Conservation (phyloP, 129 eudicot genomes). For the Smallanthus sonchifolius region DNA sequence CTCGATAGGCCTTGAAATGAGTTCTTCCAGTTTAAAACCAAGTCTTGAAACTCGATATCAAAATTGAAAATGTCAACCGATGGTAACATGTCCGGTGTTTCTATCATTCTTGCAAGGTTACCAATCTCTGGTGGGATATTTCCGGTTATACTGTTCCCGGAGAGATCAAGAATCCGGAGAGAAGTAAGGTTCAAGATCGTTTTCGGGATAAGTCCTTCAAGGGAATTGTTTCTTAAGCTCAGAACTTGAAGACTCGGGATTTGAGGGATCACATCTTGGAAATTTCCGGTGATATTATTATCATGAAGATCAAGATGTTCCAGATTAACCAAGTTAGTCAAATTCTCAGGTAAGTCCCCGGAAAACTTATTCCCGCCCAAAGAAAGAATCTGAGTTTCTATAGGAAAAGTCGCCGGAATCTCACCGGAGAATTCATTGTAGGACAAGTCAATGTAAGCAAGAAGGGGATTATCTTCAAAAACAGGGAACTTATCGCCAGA, state of each 20-base stretch:
- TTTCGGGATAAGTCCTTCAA: slow-evolving; percentile 42
- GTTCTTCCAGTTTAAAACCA: slow-evolving; percentile 58
- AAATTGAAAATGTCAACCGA: slow-evolving; percentile 32
- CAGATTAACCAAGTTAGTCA: slow-evolving; percentile 38
- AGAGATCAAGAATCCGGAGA: slow-evolving; percentile 56
- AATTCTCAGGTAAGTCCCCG: slow-evolving; percentile 42
- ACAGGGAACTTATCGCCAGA: slow-evolving; percentile 43
- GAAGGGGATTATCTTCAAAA: slow-evolving; percentile 46
- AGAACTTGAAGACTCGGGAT: slow-evolving; percentile 40
- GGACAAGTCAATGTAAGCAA: slow-evolving; percentile 50
- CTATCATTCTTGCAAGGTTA: slow-evolving; percentile 40
- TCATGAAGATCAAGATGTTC: slow-evolving; percentile 63
- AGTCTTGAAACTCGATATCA: slow-evolving; percentile 35
- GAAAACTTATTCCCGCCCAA: slow-evolving; percentile 51
- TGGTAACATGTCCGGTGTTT: slow-evolving; percentile 26
- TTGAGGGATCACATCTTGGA: slow-evolving; percentile 33
- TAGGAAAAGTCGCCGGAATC: slow-evolving; percentile 39
- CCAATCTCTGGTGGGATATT: slow-evolving; percentile 38
- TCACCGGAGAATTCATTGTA: slow-evolving; percentile 46
- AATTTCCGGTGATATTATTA: slow-evolving; percentile 38
- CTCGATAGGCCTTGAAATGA: slow-evolving; percentile 45
- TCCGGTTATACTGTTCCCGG: slow-evolving; percentile 38
- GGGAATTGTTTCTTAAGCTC: slow-evolving; percentile 44
- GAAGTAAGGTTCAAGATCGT: slow-evolving; percentile 34
- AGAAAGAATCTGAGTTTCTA: slow-evolving; percentile 39